These are phyloP conservation scores for Cudoniella acicularis DNA, from an alignment of 495 filamentous ascomycete genomes.

Conservation along the genomic window DNA sequence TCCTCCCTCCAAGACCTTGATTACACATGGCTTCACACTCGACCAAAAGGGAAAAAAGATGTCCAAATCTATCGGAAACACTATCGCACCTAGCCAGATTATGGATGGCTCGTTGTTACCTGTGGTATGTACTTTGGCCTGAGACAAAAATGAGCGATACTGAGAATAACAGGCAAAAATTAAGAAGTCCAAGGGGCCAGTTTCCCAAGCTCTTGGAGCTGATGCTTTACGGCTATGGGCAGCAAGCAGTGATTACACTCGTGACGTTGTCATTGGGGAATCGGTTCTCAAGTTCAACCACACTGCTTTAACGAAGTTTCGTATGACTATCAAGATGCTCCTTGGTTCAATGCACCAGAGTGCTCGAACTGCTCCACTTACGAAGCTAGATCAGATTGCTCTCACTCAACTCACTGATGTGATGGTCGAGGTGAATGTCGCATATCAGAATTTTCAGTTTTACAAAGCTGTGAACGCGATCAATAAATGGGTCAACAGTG, in stretches of 20 bases:
- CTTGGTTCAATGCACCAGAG: constrained; percentile 74
- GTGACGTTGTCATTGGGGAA: constrained; percentile 74
- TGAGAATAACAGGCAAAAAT: constrained; percentile 52
- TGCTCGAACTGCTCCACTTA: constrained; percentile 37
- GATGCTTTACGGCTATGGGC: constrained; percentile 93
- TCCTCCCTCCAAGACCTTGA: constrained; percentile 76
- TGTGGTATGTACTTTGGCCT: constrained; percentile 38
- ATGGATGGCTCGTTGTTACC: constrained; percentile 73
- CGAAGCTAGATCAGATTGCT: constrained; percentile 67
- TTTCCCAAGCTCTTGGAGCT: constrained; percentile 33
- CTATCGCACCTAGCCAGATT: constrained; percentile 74
- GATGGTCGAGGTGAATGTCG: constrained; percentile 52
- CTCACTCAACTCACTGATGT: constrained; percentile 66
- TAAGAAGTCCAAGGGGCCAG: constrained; percentile 28
- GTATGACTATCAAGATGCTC: constrained; percentile 82
- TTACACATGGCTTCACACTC: constrained; percentile 94
- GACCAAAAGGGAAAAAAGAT: constrained; percentile 91
- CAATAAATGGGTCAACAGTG: constrained; percentile 73
- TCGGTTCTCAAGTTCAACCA: constrained; percentile 71
- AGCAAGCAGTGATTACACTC: constrained; percentile 85
- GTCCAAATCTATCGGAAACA: constrained; percentile 97
- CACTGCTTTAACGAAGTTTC: constrained; percentile 73
- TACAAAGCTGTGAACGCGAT: constrained; percentile 69
- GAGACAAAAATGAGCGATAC: too few relatives aligned
- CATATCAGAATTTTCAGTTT: constrained; percentile 74